A percentile compares a stretch with the other conserved stretches of the same genome.
These are phyloP conservation scores for Samsoniella hepiali DNA, from an alignment of 2,329 filamentous ascomycete genomes.

Conservation along the genomic window DNA sequence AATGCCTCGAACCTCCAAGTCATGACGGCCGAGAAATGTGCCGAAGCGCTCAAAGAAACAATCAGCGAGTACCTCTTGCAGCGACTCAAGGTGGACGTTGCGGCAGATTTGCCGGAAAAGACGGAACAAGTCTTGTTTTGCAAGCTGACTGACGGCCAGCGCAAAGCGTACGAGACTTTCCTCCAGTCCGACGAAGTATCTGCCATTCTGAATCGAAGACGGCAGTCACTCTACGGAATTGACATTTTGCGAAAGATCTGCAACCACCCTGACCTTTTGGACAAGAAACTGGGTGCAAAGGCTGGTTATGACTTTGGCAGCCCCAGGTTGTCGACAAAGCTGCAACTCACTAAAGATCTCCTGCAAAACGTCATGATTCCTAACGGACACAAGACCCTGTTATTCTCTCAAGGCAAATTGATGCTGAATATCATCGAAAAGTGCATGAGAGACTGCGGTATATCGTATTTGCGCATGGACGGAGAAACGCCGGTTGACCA, in stretches of 20 bases:
- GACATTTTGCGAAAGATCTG: conserved; percentile 94
- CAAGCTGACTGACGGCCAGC: conserved; percentile 75
- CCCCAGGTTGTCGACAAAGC: conserved; percentile 81
- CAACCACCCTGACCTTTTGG: conserved; percentile 88
- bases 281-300: conserved; percentile 56
- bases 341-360: conserved; percentile 88
- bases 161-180: conserved; percentile 77
- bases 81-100: conserved; percentile 89
- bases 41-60: conserved; percentile 87
- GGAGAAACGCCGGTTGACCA: conserved; percentile 84
- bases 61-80: conserved; percentile 93
- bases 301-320: conserved; percentile 73
- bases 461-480: conserved; percentile 88
- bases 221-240: conserved; percentile 83
- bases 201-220: conserved; percentile 71
- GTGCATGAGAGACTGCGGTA: conserved; percentile 66
- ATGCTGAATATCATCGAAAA: conserved; percentile 94
- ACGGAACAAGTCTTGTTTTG: conserved; percentile 96
- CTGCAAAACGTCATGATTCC: conserved; percentile 80
- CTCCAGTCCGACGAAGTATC: conserved; percentile 79
- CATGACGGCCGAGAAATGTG: conserved; percentile 90
- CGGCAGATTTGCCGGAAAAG: conserved; percentile 90
- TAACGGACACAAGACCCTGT: conserved; percentile 84
- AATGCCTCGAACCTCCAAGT: conserved; percentile 93
- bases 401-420: conserved; percentile 90